A percentile compares a stretch with the other conserved stretches of the same genome.
Conservation (phyloP, 202 grass and related monocot species). For the Zizania palustris region DNA sequence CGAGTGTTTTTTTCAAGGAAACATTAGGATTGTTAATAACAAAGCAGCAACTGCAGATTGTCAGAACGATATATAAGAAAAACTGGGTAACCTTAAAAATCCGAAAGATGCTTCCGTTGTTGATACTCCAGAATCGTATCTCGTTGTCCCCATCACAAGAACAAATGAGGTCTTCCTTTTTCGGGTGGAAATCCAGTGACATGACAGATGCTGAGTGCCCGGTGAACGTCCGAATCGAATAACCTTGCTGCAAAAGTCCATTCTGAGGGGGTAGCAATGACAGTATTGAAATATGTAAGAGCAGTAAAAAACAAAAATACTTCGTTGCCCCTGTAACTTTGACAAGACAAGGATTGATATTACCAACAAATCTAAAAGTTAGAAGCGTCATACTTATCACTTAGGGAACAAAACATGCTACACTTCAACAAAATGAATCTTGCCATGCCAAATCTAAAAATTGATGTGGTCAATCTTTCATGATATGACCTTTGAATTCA, state of each 20-base stretch:
- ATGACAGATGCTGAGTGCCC: constrained; percentile 72
- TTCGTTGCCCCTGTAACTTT: constrained; percentile 9
- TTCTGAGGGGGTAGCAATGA: background rate
- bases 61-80: constrained; percentile 4
- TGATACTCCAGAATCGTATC: constrained; percentile 75
- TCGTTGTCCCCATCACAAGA: constrained; percentile 73
- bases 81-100: constrained; percentile 59
- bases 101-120: constrained; percentile 44
- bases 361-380: constrained; percentile 14
- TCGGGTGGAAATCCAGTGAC: constrained; percentile 82
- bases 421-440: constrained; percentile 26
- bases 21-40: background rate
- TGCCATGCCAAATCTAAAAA: constrained; percentile 23
- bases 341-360: constrained; percentile 1
- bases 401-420: constrained; percentile 18
- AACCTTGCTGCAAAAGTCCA: constrained; percentile 52
- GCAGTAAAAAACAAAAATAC: background rate
- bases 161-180: constrained; percentile 78
- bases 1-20: background rate
- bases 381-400: constrained; percentile 15
- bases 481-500: constrained; percentile 8
- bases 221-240: constrained; percentile 58
- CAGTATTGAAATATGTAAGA: constrained; percentile 7
- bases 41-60: background rate
- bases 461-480: constrained; percentile 8